Conservation (phyloP, 2,329 filamentous ascomycete species). For the Trichoderma pleuroti region DNA sequence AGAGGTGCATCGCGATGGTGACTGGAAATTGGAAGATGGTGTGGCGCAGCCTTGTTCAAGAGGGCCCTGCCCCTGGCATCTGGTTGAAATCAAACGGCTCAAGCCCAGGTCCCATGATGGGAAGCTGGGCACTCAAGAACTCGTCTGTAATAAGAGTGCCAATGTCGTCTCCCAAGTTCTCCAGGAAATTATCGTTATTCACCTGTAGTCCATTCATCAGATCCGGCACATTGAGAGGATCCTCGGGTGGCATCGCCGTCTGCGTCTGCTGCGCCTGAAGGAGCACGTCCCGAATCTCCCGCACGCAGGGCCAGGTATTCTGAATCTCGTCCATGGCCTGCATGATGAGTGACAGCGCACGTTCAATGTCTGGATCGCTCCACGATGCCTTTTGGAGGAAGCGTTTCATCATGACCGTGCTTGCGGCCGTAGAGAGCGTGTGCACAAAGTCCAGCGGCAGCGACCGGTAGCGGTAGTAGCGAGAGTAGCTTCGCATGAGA, state of each 20-base stretch:
- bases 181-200: constrained; percentile 27
- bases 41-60: background rate
- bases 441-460: constrained; percentile 49
- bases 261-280: constrained; percentile 31
- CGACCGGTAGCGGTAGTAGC: constrained; percentile 42
- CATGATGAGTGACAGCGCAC: constrained; percentile 46
- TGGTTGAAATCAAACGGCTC: constrained; percentile 34
- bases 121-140: constrained; percentile 34
- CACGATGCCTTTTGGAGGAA: constrained; percentile 39
- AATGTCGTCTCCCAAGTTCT: constrained; percentile 31
- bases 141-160: constrained; percentile 36
- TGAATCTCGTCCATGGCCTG: constrained; percentile 52
- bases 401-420: constrained; percentile 45
- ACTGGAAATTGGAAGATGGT: background rate
- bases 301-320: constrained; percentile 45
- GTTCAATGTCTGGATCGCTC: constrained; percentile 45
- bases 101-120: constrained; percentile 26
- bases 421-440: constrained; percentile 46
- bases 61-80: constrained; percentile 12
- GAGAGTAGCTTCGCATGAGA: constrained; percentile 42
- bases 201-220: constrained; percentile 34
- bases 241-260: constrained; percentile 31
- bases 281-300: constrained; percentile 39
- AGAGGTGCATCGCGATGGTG: background rate
- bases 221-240: constrained; percentile 32